Evolutionary conservation across 768 basidiomycete species (phyloP).

Genomic region (Floccularia luteovirens): DNA sequence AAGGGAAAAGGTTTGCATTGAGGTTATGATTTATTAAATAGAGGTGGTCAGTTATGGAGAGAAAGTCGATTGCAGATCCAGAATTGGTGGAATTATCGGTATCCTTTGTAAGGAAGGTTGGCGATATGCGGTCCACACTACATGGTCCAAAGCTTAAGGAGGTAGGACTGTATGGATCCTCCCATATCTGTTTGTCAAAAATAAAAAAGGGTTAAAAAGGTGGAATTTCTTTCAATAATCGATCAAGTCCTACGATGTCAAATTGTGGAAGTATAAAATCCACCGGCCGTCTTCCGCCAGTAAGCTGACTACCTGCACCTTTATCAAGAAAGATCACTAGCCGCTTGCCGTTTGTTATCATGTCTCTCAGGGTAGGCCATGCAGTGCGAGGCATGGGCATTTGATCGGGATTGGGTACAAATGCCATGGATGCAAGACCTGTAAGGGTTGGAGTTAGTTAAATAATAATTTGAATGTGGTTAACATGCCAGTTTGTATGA

Average conservation of each 20-base stretch:
- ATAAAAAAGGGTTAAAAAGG: background rate
- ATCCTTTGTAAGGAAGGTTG: too few species aligned
- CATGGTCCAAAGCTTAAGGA: slow-evolving; percentile 47
- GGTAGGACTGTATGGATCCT: slow-evolving; percentile 45
- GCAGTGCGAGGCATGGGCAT: slow-evolving; percentile 32
- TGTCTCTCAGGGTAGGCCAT: slow-evolving; percentile 60
- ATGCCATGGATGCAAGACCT: slow-evolving; percentile 39
- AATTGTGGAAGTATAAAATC: slow-evolving; percentile 53
- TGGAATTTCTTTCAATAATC: background rate
- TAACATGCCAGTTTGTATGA: slow-evolving; percentile 33
- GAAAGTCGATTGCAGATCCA: too few species aligned
- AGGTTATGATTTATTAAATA: slow-evolving; percentile 56
- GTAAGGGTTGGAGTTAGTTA: background rate
- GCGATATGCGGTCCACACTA: slow-evolving; percentile 37
- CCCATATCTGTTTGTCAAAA: slow-evolving; percentile 36
- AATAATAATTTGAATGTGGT: background rate
- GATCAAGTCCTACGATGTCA: slow-evolving; percentile 30
- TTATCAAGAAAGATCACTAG: slow-evolving; percentile 58
- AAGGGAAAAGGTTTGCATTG: slow-evolving; percentile 33
- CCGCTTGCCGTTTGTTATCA: slow-evolving; percentile 52
- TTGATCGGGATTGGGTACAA: slow-evolving; percentile 44
- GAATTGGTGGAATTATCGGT: too few species aligned
- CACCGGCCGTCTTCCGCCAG: too few species aligned
- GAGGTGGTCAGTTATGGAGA: slow-evolving; percentile 41
- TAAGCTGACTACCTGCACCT: slow-evolving; percentile 27